Conservation (phyloP, 2,329 filamentous ascomycete species). For the Xylaria sp. region DNA sequence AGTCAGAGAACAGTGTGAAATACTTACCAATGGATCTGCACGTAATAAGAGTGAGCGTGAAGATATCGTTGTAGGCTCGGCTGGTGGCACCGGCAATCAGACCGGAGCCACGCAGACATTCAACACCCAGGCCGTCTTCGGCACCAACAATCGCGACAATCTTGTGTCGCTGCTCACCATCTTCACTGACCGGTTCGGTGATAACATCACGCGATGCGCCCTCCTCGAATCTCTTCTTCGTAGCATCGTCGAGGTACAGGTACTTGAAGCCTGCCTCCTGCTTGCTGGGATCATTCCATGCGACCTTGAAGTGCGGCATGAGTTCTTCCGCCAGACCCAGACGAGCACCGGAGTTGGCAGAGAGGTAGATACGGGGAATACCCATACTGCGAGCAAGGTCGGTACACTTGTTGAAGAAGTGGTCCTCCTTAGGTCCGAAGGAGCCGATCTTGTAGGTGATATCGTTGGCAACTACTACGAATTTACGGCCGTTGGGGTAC, state of each 20-base stretch:
- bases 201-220: slow-evolving; percentile 70
- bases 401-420: slow-evolving; percentile 99
- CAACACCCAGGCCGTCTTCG: slow-evolving; percentile 94
- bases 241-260: slow-evolving; percentile 82
- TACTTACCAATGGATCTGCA: slow-evolving; percentile 87
- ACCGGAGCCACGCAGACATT: slow-evolving; percentile 94
- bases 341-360: slow-evolving; percentile 96
- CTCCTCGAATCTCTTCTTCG: slow-evolving; percentile 81
- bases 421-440: slow-evolving; percentile 92
- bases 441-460: slow-evolving; percentile 99
- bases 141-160: slow-evolving; percentile 89
- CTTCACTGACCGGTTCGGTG: slow-evolving; percentile 79
- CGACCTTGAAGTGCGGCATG: slow-evolving; percentile 94
- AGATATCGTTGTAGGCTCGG: slow-evolving; percentile 96
- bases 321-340: slow-evolving; percentile 95
- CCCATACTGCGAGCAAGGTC: slow-evolving; percentile 90
- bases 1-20: slow-evolving; percentile 11
- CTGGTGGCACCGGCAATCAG: slow-evolving; percentile 97
- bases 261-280: slow-evolving; percentile 94
- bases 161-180: slow-evolving; percentile 86
- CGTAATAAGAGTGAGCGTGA: slow-evolving; percentile 94
- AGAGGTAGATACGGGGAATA: slow-evolving; percentile 95
- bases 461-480: slow-evolving; percentile 97
- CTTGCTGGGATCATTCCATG: slow-evolving; percentile 80
- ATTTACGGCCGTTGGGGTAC: slow-evolving; percentile 85